Percentiles rank a stretch among this genome's conserved stretches.
These are phyloP conservation scores for Euphorbia corollata DNA, from an alignment of 441 rosid species.

Conservation along the genomic window DNA sequence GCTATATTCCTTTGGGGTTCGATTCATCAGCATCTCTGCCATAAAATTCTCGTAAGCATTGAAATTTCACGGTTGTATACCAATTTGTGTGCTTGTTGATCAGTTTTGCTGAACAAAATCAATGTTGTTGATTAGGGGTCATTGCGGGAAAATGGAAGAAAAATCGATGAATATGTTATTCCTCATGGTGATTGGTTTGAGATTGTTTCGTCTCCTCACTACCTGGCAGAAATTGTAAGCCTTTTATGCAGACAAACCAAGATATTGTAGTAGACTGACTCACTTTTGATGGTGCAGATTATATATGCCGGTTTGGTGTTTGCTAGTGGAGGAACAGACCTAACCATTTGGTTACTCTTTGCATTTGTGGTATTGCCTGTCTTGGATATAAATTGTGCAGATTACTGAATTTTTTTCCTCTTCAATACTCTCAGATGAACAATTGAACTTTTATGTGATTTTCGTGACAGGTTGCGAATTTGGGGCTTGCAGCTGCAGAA, in stretches of 20 bases:
- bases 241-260: not conserved
- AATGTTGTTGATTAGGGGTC: conserved; percentile 38
- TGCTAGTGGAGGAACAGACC: conserved; percentile 68
- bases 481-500: conserved; percentile 55
- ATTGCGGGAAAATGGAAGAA: conserved; percentile 29
- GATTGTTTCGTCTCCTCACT: conserved; percentile 67
- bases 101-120: too few species aligned
- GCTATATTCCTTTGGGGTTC: conserved; percentile 57
- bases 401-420: too few species aligned
- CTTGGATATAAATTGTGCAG: too few species aligned
- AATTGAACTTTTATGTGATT: not conserved
- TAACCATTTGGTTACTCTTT: conserved; percentile 52
- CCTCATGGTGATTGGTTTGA: conserved; percentile 81
- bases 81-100: not conserved
- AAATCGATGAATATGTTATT: conserved; percentile 37
- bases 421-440: too few species aligned
- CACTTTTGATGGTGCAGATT: conserved; percentile 30
- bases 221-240: conserved; percentile 71
- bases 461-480: conserved; percentile 50
- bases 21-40: conserved; percentile 52
- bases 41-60: too few species aligned
- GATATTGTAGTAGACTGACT: not conserved
- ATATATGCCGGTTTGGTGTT: conserved; percentile 53
- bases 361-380: conserved; percentile 45
- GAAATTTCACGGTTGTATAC: too few species aligned